Percentiles rank a stretch among this genome's conserved stretches.
These are phyloP conservation scores for Fusarium oxysporum DNA, from an alignment of 2,329 filamentous ascomycete species.

Conservation along the genomic window DNA sequence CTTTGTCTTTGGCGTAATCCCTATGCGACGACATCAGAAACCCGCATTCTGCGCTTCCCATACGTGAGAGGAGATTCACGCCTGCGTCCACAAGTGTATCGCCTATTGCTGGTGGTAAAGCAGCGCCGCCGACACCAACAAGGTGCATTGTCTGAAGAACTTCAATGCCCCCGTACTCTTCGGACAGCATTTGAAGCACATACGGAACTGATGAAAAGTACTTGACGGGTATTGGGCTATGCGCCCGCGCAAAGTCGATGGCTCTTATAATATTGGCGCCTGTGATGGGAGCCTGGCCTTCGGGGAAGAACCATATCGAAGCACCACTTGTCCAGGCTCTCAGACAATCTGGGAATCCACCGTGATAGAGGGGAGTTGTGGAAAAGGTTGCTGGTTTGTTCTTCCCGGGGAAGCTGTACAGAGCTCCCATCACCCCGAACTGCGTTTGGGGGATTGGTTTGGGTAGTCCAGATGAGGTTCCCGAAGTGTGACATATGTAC, in stretches of 20 bases:
- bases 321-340: slow-evolving; percentile 70
- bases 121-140: slow-evolving; percentile 73
- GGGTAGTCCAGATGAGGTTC: slow-evolving; percentile 71
- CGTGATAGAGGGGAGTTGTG: slow-evolving; percentile 74
- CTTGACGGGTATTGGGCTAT: slow-evolving; percentile 50
- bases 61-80: slow-evolving; percentile 70
- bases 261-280: slow-evolving; percentile 62
- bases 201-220: slow-evolving; percentile 74
- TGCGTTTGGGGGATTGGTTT: slow-evolving; percentile 71
- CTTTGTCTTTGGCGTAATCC: slow-evolving; percentile 63
- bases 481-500: slow-evolving; percentile 73
- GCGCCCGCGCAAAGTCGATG: slow-evolving; percentile 52
- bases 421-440: slow-evolving; percentile 65
- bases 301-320: slow-evolving; percentile 72
- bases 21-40: slow-evolving; percentile 73
- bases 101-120: slow-evolving; percentile 64
- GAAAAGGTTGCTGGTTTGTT: slow-evolving; percentile 66
- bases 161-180: slow-evolving; percentile 55
- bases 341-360: slow-evolving; percentile 72
- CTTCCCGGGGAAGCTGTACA: slow-evolving; percentile 59
- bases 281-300: slow-evolving; percentile 66
- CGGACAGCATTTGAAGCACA: slow-evolving; percentile 64
- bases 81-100: slow-evolving; percentile 61
- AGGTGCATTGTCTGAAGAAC: slow-evolving; percentile 65
- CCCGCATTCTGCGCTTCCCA: slow-evolving; percentile 74